Evolutionary conservation across 225 moss, liverwort and hornwort species (phyloP), one percentile per base, ranked within the genome.

Genomic region (Rhytidiadelphus loreus): DNA sequence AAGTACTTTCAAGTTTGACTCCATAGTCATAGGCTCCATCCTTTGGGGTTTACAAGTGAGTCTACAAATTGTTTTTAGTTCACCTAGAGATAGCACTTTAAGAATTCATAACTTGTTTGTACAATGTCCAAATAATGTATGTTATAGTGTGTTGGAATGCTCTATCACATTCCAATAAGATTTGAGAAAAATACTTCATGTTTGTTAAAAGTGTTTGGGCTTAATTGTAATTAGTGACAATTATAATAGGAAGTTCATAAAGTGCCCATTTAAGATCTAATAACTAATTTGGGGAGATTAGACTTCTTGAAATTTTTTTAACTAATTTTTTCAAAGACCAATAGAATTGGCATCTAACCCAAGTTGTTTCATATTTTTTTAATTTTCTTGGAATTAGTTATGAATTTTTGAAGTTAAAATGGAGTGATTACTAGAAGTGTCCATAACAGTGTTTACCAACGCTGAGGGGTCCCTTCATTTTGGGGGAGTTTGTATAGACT

Each of bases 11-110:
- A 22, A n/a, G 1, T 68, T 22, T 13, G 12, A n/a, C 2, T n/a
- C 2, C 4, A 22, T 1, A 21, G 0, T 13, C 1, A 22, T 22
- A 68, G 2, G 68, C 13, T 16, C 3, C 3, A 0, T 24, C 24
- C 4, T 39, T n/a, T 25, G 41, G 8, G 7, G 4, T 0, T 13
- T 41, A 14, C n/a, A n/a, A 69, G 3, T 23, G 1, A 69, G 2
- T 4, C 8, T 13, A 41, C 2, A 8, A 3, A 14, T 70, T 70
- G 25, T 41, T 70, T 70, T 70, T 35, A 35, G 3, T 35, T 37
- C 35, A 19, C 35, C 5, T 64, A 5, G 0, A 10, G 4, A 19
- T 35, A 35, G 10, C 19, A 65, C 11, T 64, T 35, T 35, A 11
- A 65, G 21, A 65, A 17, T 35, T 65, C 66, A 37, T 22, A 35